Conservation (phyloP, 2,329 filamentous ascomycete species). For the Ceratocystiopsis sp. region DNA sequence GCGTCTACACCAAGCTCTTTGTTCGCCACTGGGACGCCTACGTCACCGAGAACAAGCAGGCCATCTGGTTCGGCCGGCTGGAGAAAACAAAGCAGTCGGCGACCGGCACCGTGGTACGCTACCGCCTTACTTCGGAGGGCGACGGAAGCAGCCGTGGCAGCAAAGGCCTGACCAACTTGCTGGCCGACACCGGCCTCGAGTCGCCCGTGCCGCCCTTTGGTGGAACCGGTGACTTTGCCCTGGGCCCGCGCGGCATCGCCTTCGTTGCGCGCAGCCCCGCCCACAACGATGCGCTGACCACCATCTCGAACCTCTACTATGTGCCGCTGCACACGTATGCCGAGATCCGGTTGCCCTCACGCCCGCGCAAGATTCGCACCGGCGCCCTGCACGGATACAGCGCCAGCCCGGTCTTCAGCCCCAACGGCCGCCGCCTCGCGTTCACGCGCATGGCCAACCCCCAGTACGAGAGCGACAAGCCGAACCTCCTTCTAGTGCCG, state of each 20-base stretch:
- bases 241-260: conserved; percentile 45
- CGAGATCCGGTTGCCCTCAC: conserved; percentile 25
- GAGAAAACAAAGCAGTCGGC: conserved; percentile 17
- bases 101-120: conserved; percentile 11
- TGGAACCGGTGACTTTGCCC: conserved; percentile 63
- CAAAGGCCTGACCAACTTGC: conserved; percentile 40
- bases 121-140: conserved; percentile 19
- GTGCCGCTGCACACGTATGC: conserved; percentile 51
- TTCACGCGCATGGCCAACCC: conserved; percentile 64
- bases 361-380: conserved; percentile 20
- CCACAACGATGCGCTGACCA: conserved; percentile 39
- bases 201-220: conserved; percentile 65
- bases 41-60: conserved; percentile 47
- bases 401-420: conserved; percentile 53
- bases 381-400: conserved; percentile 46
- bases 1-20: conserved; percentile 58
- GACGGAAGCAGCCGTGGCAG: too few species aligned
- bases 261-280: conserved; percentile 63
- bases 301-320: conserved; percentile 58
- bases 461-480: conserved; percentile 70
- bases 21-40: conserved; percentile 77
- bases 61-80: conserved; percentile 57
- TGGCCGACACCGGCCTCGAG: conserved; percentile 41
- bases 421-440: conserved; percentile 50
- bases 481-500: conserved; percentile 46